phyloP scores from a whole-genome alignment of 2,329 filamentous ascomycete species.

The Colletotrichum tamarilloi region DNA sequence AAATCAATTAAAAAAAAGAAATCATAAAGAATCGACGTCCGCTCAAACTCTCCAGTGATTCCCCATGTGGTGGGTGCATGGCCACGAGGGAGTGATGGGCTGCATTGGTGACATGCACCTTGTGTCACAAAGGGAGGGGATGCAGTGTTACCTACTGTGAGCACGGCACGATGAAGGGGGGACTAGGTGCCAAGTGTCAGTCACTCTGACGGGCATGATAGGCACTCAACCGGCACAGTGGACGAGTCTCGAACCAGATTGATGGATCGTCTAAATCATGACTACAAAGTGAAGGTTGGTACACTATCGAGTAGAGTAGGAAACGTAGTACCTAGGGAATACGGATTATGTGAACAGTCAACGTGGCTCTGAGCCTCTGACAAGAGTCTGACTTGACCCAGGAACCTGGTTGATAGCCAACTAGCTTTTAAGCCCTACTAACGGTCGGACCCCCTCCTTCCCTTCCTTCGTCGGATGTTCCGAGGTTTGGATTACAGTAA shows the following conservation, averaged over 20 bases:
- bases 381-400: neutral
- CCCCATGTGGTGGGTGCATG: neutral
- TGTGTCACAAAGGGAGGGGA: neutral
- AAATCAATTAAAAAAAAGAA: neutral
- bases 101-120: neutral
- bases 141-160: neutral
- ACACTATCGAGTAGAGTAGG: too few species aligned
- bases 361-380: too few species aligned
- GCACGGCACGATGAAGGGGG: neutral
- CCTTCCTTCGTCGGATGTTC: neutral
- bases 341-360: too few species aligned
- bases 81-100: neutral
- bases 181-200: neutral
- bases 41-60: neutral
- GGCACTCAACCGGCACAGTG: too few species aligned
- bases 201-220: neutral
- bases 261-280: too few species aligned
- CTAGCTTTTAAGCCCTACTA: conserved; percentile 9
- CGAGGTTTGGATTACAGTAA: neutral
- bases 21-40: neutral
- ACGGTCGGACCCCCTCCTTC: neutral
- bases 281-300: too few species aligned
- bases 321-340: too few species aligned
- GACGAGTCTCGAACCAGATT: too few species aligned
- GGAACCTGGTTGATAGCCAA: conserved; percentile 21